phyloP scores from a whole-genome alignment of 202 grass and related monocot genomes.

The Dendrocalamus latiflorus region DNA sequence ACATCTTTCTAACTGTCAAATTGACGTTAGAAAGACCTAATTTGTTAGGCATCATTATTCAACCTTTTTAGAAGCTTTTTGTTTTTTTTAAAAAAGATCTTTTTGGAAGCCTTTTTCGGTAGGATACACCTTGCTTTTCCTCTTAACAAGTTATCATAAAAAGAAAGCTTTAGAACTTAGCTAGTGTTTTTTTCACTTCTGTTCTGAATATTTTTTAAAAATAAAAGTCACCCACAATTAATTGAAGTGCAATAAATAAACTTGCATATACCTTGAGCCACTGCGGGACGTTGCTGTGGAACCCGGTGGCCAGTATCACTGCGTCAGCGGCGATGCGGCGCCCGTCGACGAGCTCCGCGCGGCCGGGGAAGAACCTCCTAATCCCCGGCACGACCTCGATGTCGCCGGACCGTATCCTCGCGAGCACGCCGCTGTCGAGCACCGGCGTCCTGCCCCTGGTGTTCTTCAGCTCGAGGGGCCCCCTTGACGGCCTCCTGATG shows the following conservation, averaged over 20 bases:
- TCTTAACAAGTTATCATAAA: neutral
- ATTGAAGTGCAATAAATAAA: neutral
- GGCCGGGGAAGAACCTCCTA: slow-evolving; percentile 27
- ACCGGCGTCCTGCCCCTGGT: slow-evolving; percentile 60
- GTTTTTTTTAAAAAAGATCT: neutral
- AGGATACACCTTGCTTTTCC: slow-evolving; percentile 19
- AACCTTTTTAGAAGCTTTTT: slow-evolving; percentile 19
- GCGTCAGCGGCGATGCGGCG: slow-evolving; percentile 46
- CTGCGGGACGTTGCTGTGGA: slow-evolving; percentile 77
- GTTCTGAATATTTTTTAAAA: neutral
- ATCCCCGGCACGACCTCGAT: slow-evolving; percentile 69
- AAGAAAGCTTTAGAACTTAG: neutral
- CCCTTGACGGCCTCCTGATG: slow-evolving; percentile 34
- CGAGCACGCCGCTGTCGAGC: slow-evolving; percentile 72
- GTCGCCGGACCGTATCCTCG: slow-evolving; percentile 59
- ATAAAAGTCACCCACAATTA: neutral
- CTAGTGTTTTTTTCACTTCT: neutral
- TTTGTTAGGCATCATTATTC: slow-evolving; percentile 38
- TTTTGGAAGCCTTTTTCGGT: slow-evolving; percentile 13
- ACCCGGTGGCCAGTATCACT: slow-evolving; percentile 78
- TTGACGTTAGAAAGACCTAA: slow-evolving; percentile 13
- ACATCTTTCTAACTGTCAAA: slow-evolving; percentile 40
- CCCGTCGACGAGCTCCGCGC: slow-evolving; percentile 62
- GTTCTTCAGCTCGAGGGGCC: slow-evolving; percentile 79
- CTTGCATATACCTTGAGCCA: slow-evolving; percentile 68